Evolutionary conservation across 2,329 filamentous ascomycete species (phyloP).

Genomic region (Colletotrichum zoysiae): DNA sequence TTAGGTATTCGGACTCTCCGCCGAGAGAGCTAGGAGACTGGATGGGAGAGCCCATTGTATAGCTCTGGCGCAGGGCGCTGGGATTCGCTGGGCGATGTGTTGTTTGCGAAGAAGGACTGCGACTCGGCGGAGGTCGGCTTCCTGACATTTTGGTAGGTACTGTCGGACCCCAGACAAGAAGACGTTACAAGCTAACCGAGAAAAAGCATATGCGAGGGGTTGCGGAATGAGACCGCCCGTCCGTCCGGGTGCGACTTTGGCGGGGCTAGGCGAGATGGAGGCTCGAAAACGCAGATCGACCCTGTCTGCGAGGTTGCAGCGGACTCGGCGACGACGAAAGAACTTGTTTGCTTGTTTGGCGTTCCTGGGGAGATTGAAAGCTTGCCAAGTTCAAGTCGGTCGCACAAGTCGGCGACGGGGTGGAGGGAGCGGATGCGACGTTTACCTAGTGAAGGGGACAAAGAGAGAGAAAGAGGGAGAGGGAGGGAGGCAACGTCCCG

Average conservation of each 20-base stretch:
- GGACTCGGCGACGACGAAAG: not conserved
- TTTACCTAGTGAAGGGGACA: slow-evolving; percentile 14
- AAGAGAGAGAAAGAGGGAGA: not conserved
- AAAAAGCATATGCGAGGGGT: slow-evolving; percentile 16
- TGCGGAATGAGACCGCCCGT: slow-evolving; percentile 4
- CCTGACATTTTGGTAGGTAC: slow-evolving; percentile 37
- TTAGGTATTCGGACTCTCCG: slow-evolving; percentile 43
- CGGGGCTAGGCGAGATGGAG: slow-evolving; percentile 22
- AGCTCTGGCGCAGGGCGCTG: slow-evolving; percentile 61
- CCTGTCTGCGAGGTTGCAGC: not conserved
- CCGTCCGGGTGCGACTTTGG: slow-evolving; percentile 8
- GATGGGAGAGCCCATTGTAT: slow-evolving; percentile 46
- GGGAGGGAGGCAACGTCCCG: not conserved
- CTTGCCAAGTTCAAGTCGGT: slow-evolving; percentile 12
- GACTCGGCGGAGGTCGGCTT: slow-evolving; percentile 34
- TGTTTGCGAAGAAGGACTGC: slow-evolving; percentile 43
- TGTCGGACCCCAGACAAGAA: slow-evolving; percentile 9
- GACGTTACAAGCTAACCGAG: slow-evolving; percentile 19
- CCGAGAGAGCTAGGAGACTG: slow-evolving; percentile 35
- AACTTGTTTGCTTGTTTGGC: slow-evolving; percentile 2
- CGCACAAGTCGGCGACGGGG: slow-evolving; percentile 15
- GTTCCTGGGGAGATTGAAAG: not conserved
- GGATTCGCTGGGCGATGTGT: slow-evolving; percentile 58
- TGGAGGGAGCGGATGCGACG: not conserved
- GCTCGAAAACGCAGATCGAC: not conserved